Conservation (phyloP, 169 alveolate genomes). For the Miamiensis avidus region DNA sequence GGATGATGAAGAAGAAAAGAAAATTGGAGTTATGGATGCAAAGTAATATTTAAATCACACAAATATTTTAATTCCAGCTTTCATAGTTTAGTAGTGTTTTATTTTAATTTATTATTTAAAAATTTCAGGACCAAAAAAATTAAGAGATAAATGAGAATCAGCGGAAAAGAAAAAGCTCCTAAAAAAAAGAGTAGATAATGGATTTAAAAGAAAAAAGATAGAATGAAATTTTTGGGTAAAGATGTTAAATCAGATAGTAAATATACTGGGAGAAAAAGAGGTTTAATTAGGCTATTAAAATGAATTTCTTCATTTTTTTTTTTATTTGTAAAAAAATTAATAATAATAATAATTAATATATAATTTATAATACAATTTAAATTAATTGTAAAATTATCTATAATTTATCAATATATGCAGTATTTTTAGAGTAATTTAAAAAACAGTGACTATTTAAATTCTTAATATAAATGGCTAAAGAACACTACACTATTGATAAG, state of each 20-base stretch:
- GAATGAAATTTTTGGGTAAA: conserved; percentile 91
- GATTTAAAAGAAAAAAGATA: conserved; percentile 93
- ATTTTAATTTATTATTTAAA: neutral
- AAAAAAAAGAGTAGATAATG: conserved; percentile 80
- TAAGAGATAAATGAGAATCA: conserved; percentile 43
- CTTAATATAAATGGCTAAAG: too few relatives aligned
- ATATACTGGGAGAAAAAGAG: conserved; percentile 95
- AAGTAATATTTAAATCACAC: neutral
- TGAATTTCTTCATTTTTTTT: too few relatives aligned
- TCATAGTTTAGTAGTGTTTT: neutral
- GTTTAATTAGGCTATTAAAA: conserved; percentile 31
- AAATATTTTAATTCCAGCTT: too few relatives aligned
- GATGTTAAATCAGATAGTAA: conserved; percentile 93
- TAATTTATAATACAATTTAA: too few relatives aligned
- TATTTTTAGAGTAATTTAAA: too few relatives aligned
- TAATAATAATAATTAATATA: too few relatives aligned
- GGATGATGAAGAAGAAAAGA: conserved; percentile 54
- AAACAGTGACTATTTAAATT: too few relatives aligned
- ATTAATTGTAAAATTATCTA: too few relatives aligned
- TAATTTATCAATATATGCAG: too few relatives aligned
- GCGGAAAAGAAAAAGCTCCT: conserved; percentile 50
- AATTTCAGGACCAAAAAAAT: conserved; percentile 35
- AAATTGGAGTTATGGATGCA: conserved; percentile 27
- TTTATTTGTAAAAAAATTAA: too few relatives aligned
- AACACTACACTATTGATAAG: too few relatives aligned